Base-by-base conservation (phyloP, 1,139 yeast species). In the Candida tropicalis region DNA sequence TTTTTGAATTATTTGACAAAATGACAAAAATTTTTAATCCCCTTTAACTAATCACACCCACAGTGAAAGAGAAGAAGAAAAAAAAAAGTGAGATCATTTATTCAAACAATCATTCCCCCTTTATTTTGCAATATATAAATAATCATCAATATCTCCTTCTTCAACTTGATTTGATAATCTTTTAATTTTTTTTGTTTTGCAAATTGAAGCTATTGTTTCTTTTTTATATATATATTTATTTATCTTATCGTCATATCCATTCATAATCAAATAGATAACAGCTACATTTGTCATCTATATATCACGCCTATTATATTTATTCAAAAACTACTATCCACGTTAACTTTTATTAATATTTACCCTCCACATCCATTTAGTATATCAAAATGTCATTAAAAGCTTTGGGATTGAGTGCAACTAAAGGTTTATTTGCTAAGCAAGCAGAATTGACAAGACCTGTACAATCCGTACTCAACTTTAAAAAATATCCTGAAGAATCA, bases 401-500 rank as follows among this genome's bases (percentile, higher is more conserved):
- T 6, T 66, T 73, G 40, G 75, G 76, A 38, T 59, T 68, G 46
- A 68, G 64, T 55, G 59, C 73, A 11, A 59, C 73, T 10, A 63
- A 66, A 38, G 62, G 68, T 12, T 58, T 73, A 33, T 73, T 73
- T 47, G 59, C 68, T 40, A 66, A 57, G 50, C 63, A 68, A 13
- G 55, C 58, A 8, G 66, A 64, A 32, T 54, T 61, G 29, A 48
- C 63, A 16, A 65, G 60, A 52, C 50, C 75, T 10, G 60, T 65
- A 8, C 66, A 60, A 48, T 67, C 77, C 7, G 63, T 86, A 7
- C 63, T 87, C 47, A 81, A 84, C 52, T 86, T 87, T 63, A 70
- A 69, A 42, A 57, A 72, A 68, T 38, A 66, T 58, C 58, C 82
- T 63, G 52, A 62, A 29, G 65, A 60, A 36, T 59, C 68, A 11